Conservation (phyloP, 2,329 filamentous ascomycete species). For the Penicillium psychrosexuale region DNA sequence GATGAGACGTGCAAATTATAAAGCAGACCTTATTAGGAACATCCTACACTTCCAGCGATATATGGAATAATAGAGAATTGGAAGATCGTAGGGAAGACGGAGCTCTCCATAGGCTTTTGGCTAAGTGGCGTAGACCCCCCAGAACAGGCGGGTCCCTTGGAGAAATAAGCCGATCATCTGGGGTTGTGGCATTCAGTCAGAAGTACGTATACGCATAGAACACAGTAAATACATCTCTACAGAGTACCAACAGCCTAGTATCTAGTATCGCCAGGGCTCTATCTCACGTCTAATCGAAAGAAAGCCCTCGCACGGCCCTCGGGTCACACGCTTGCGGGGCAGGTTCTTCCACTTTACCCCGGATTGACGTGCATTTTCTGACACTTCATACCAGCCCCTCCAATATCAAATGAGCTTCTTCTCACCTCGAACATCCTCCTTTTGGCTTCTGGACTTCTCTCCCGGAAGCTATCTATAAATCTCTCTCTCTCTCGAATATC, state of each 20-base stretch:
- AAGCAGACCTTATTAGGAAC: background rate
- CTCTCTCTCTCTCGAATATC: background rate
- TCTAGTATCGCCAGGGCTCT: too few relatives aligned
- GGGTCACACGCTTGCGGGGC: constrained; percentile 16
- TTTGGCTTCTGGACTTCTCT: background rate
- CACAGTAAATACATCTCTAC: background rate
- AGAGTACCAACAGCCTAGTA: too few relatives aligned
- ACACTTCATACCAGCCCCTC: background rate
- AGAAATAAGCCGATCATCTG: constrained; percentile 15
- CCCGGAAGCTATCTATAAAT: background rate
- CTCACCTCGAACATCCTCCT: background rate
- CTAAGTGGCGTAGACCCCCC: background rate
- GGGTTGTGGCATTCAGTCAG: background rate
- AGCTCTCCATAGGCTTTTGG: background rate
- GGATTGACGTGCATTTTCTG: constrained; percentile 8
- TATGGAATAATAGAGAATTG: background rate
- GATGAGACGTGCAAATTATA: background rate
- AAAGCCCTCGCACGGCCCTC: constrained; percentile 15
- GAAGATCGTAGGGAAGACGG: background rate
- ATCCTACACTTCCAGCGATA: background rate
- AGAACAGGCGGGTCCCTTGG: constrained; percentile 10
- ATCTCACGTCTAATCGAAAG: too few relatives aligned
- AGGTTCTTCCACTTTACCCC: constrained; percentile 8
- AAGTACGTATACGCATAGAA: too few relatives aligned
- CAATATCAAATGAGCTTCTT: background rate